Percentiles rank a stretch among this genome's conserved stretches.
Evolutionary conservation across 805 yeast species (phyloP).

Genomic region (Dipodascopsis uninucleata): DNA sequence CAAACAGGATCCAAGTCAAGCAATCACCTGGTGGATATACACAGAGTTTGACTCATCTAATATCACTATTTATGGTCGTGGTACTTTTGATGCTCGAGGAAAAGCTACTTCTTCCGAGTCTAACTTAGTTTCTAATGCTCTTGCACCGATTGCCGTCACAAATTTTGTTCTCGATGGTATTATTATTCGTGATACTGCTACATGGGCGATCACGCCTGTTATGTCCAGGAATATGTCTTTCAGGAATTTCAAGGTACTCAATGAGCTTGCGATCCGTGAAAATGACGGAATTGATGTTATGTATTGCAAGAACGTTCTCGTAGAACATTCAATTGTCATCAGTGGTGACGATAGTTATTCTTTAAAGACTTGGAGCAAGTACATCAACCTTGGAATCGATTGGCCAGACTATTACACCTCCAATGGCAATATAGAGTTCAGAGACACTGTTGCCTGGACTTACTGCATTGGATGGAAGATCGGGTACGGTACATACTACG

Average conservation of each 20-base stretch:
- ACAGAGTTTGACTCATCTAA: constrained; percentile 8
- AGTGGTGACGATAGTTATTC: constrained; percentile 21
- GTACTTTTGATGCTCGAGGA: constrained; percentile 16
- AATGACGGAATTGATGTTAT: constrained; percentile 22
- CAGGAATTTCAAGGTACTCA: constrained; percentile 14
- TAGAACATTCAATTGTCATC: constrained; percentile 11
- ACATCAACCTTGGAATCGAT: constrained; percentile 3
- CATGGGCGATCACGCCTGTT: constrained; percentile 16
- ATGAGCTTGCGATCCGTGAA: constrained; percentile 10
- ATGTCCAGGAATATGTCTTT: constrained; percentile 4
- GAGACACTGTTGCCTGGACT: constrained; percentile 22
- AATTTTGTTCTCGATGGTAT: constrained; percentile 13
- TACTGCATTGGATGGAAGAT: constrained; percentile 18
- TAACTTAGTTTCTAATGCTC: neutral
- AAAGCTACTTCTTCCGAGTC: neutral
- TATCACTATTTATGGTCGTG: constrained; percentile 12
- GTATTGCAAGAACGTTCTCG: constrained; percentile 10
- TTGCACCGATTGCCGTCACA: constrained; percentile 12
- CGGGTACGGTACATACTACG: constrained; percentile 16
- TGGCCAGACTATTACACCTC: constrained; percentile 8
- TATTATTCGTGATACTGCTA: constrained; percentile 14
- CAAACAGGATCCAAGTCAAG: constrained; percentile 1
- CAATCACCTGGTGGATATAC: constrained; percentile 9
- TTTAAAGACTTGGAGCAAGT: constrained; percentile 15
- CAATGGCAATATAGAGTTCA: constrained; percentile 6